These are phyloP conservation scores for Asterochloris erici DNA, from an alignment of 139 green algal genomes.

Conservation along the genomic window DNA sequence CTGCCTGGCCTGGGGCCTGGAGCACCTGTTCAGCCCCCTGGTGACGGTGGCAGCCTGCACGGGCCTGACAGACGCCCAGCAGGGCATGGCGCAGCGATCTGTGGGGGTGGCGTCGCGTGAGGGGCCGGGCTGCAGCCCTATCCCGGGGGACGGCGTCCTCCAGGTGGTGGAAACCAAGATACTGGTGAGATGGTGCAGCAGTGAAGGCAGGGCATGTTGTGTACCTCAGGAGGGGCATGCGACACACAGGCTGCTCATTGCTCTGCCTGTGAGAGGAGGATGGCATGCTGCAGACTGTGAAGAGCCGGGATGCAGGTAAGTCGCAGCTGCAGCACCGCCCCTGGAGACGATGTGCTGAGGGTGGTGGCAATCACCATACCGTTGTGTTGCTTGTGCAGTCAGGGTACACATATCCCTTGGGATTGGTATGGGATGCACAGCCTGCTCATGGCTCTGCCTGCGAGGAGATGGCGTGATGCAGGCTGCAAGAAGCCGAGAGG, in stretches of 20 bases:
- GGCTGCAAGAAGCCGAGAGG: too few relatives aligned
- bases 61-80: not conserved
- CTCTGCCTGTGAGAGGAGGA: not conserved
- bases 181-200: not conserved
- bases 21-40: slow-evolving; percentile 32
- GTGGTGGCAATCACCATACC: too few relatives aligned
- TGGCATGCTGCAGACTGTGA: not conserved
- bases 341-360: too few relatives aligned
- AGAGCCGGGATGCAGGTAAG: not conserved
- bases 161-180: slow-evolving; percentile 23
- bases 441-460: too few relatives aligned
- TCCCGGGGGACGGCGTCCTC: not conserved
- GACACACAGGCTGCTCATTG: not conserved
- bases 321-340: not conserved
- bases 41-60: slow-evolving; percentile 22
- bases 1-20: slow-evolving; percentile 22
- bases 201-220: not conserved
- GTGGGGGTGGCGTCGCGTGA: not conserved
- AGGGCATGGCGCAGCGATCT: not conserved
- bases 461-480: too few relatives aligned
- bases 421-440: too few relatives aligned
- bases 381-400: too few relatives aligned
- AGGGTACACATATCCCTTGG: too few relatives aligned
- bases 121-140: not conserved
- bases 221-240: not conserved